phyloP scores from a whole-genome alignment of 176 grass and related monocot species.

The Oryza longistaminata region DNA sequence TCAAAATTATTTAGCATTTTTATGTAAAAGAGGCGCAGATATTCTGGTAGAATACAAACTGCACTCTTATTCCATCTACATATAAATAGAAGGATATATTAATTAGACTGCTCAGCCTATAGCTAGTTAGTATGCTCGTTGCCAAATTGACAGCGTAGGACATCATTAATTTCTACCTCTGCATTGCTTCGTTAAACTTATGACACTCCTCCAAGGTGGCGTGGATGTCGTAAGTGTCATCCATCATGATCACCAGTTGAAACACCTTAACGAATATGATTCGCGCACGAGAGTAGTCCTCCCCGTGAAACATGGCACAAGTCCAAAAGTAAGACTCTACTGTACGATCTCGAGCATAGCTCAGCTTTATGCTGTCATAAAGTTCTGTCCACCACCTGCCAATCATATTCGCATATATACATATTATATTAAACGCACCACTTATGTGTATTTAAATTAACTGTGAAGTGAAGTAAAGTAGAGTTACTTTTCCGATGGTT shows the following conservation, averaged over 20 bases:
- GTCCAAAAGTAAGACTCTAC: neutral
- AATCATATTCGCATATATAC: too few relatives aligned
- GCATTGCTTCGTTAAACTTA: slow-evolving; percentile 11
- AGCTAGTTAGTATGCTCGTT: too few relatives aligned
- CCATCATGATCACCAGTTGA: neutral
- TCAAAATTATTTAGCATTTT: neutral
- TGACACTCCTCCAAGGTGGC: slow-evolving; percentile 7
- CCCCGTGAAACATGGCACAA: neutral
- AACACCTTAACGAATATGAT: slow-evolving; percentile 1
- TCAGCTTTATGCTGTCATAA: neutral
- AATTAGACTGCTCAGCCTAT: too few relatives aligned
- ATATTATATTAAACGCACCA: too few relatives aligned
- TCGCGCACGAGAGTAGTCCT: neutral
- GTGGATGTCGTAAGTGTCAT: slow-evolving; percentile 28
- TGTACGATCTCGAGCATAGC: slow-evolving; percentile 11
- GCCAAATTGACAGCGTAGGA: too few relatives aligned
- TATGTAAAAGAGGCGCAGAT: slow-evolving; percentile 5
- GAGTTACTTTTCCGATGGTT: too few relatives aligned
- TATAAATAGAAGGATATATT: neutral
- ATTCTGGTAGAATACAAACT: slow-evolving; percentile 1
- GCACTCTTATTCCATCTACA: slow-evolving; percentile 26
- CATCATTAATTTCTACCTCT: neutral
- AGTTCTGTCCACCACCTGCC: slow-evolving; percentile 34
- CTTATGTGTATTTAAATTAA: too few relatives aligned
- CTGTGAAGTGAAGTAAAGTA: too few relatives aligned